Conservation (phyloP, 1,139 yeast species). For the Pichia sp. region DNA sequence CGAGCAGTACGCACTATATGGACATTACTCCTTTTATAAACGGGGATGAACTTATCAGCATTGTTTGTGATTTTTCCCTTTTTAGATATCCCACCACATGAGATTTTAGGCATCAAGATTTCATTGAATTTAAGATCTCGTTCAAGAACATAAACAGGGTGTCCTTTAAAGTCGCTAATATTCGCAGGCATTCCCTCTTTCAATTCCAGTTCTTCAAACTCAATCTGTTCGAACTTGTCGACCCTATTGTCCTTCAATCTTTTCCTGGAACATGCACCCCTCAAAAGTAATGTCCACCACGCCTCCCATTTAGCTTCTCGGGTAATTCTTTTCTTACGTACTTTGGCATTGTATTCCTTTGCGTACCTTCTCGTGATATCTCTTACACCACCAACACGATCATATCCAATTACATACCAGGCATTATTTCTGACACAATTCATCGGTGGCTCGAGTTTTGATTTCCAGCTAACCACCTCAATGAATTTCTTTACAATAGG, state of each 20-base stretch:
- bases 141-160: conserved; percentile 83
- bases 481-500: conserved; percentile 63
- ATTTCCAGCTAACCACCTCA: conserved; percentile 61
- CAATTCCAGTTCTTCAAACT: conserved; percentile 60
- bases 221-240: conserved; percentile 68
- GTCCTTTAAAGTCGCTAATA: conserved; percentile 76
- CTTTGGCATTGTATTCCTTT: conserved; percentile 64
- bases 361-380: conserved; percentile 88
- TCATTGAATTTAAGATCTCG: conserved; percentile 69
- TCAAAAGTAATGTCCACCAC: conserved; percentile 58
- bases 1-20: conserved; percentile 62
- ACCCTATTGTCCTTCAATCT: conserved; percentile 39
- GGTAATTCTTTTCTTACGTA: conserved; percentile 67
- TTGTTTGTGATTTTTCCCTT: conserved; percentile 32
- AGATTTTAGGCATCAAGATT: conserved; percentile 61
- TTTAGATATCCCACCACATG: conserved; percentile 68
- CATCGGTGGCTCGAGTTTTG: conserved; percentile 74
- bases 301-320: conserved; percentile 49
- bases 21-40: conserved; percentile 67
- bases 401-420: conserved; percentile 75
- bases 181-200: conserved; percentile 87
- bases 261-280: conserved; percentile 31
- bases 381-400: conserved; percentile 55
- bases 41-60: conserved; percentile 42
- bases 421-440: conserved; percentile 56